Percentiles rank a stretch among this genome's conserved stretches.
Evolutionary conservation across 352 stramenopile genomes (phyloP).

Genomic region (Phytophthora cryptogea): DNA sequence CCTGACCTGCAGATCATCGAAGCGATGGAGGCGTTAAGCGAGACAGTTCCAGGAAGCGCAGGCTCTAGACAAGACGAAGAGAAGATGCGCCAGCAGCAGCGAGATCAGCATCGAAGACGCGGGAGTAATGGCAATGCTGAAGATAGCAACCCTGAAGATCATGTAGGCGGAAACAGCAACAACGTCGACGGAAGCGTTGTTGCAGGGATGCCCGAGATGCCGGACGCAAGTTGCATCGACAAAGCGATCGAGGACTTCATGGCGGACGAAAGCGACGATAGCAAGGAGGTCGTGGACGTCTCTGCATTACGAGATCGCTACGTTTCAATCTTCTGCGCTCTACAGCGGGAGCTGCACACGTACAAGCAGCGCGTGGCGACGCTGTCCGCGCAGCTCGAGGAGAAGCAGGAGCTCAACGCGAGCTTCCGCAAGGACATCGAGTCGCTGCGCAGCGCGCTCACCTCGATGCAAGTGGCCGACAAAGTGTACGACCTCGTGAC

Average conservation of each 20-base stretch:
- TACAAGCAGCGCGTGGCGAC: constrained; percentile 56
- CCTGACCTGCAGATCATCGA: constrained; percentile 74
- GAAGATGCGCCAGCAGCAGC: constrained; percentile 23
- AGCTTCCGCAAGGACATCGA: constrained; percentile 72
- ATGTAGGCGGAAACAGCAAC: constrained; percentile 11
- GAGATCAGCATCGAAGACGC: constrained; percentile 26
- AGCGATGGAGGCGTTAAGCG: constrained; percentile 33
- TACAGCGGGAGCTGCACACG: constrained; percentile 64
- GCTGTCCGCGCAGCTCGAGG: constrained; percentile 60
- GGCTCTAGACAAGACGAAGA: constrained; percentile 22
- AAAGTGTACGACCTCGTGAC: constrained; percentile 64
- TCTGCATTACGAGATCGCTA: constrained; percentile 56
- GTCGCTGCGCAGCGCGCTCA: constrained; percentile 63
- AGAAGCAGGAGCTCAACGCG: constrained; percentile 58
- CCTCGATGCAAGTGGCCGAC: constrained; percentile 62
- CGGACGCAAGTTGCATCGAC: constrained; percentile 47
- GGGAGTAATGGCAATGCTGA: constrained; percentile 26
- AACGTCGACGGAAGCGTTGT: constrained; percentile 33
- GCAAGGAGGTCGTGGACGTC: constrained; percentile 30
- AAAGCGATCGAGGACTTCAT: constrained; percentile 61
- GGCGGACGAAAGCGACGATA: constrained; percentile 11
- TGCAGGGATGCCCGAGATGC: constrained; percentile 22
- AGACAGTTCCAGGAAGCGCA: constrained; percentile 12
- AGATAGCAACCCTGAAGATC: constrained; percentile 26
- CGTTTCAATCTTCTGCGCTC: constrained; percentile 64